A percentile compares a stretch with the other conserved stretches of the same genome.
Conservation (phyloP, 129 eudicot genomes). For the Chrysanthemum lavandulifolium region DNA sequence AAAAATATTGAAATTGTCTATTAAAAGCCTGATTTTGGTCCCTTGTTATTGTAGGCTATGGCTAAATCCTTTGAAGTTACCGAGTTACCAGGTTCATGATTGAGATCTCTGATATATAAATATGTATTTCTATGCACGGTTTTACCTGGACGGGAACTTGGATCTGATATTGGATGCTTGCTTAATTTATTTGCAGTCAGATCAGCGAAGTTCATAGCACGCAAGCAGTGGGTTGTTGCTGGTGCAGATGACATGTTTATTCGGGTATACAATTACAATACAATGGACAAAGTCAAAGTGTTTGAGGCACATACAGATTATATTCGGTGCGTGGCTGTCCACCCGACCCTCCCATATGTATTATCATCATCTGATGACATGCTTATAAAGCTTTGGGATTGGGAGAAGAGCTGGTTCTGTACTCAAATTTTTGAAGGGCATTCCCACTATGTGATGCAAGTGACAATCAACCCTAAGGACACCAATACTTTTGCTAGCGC, state of each 20-base stretch:
- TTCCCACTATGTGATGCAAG: conserved; percentile 99
- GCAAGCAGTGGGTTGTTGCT: conserved; percentile 98
- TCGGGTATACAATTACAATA: conserved; percentile 96
- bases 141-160: not conserved
- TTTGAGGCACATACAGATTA: conserved; percentile 95
- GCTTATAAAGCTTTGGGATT: conserved; percentile 99
- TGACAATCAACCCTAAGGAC: conserved; percentile 90
- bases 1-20: not conserved
- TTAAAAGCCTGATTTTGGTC: conserved; percentile 1
- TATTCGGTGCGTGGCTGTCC: conserved; percentile 94
- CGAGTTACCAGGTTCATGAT: conserved; percentile 72
- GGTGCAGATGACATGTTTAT: conserved; percentile 99
- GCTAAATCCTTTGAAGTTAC: conserved; percentile 81
- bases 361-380: conserved; percentile 97
- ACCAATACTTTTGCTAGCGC: conserved; percentile 97
- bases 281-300: conserved; percentile 92
- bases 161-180: conserved; percentile 6
- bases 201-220: conserved; percentile 89
- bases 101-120: conserved; percentile 11
- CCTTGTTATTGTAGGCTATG: conserved; percentile 67
- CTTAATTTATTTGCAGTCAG: conserved; percentile 59
- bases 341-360: conserved; percentile 94
- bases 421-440: conserved; percentile 97
- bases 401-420: conserved; percentile 95
- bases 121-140: conserved; percentile 7